Conservation (phyloP, 2,329 filamentous ascomycete genomes). For the Botrytis squamosa region DNA sequence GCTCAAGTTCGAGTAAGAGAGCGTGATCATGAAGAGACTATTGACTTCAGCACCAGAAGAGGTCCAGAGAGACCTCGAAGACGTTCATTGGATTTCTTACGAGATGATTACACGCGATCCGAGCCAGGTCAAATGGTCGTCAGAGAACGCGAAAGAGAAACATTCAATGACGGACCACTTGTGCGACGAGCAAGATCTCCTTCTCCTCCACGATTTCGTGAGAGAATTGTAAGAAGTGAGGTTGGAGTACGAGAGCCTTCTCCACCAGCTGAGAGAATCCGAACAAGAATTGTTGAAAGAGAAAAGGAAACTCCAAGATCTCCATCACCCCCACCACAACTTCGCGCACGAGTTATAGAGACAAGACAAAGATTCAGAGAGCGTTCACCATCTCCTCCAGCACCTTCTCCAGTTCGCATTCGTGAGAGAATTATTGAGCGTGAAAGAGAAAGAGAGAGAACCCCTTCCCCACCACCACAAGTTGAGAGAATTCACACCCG, state of each 20-base stretch:
- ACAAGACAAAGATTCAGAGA: constrained; percentile 36
- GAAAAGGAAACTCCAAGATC: constrained; percentile 34
- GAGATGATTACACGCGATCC: constrained; percentile 34
- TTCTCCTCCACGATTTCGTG: constrained; percentile 34
- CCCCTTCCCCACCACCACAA: constrained; percentile 32
- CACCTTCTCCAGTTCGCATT: constrained; percentile 30
- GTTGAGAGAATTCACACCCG: constrained; percentile 34
- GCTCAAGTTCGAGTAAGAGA: constrained; percentile 33
- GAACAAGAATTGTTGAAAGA: constrained; percentile 32
- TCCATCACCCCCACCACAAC: constrained; percentile 33
- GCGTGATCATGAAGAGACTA: constrained; percentile 36
- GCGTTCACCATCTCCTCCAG: constrained; percentile 35
- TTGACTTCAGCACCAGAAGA: constrained; percentile 31
- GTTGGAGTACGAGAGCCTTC: constrained; percentile 29
- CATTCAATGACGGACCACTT: constrained; percentile 28
- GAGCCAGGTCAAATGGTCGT: constrained; percentile 36
- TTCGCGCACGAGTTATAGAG: constrained; percentile 37
- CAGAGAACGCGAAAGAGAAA: constrained; percentile 36
- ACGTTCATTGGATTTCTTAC: constrained; percentile 36
- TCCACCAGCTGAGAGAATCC: constrained; percentile 23
- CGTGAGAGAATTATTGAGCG: constrained; percentile 37
- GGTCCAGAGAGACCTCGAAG: constrained; percentile 25
- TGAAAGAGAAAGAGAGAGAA: constrained; percentile 32
- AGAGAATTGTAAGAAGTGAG: constrained; percentile 32
- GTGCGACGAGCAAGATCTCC: constrained; percentile 37